phyloP scores from a whole-genome alignment of 495 filamentous ascomycete species.

The Bathelium albidoporum region DNA sequence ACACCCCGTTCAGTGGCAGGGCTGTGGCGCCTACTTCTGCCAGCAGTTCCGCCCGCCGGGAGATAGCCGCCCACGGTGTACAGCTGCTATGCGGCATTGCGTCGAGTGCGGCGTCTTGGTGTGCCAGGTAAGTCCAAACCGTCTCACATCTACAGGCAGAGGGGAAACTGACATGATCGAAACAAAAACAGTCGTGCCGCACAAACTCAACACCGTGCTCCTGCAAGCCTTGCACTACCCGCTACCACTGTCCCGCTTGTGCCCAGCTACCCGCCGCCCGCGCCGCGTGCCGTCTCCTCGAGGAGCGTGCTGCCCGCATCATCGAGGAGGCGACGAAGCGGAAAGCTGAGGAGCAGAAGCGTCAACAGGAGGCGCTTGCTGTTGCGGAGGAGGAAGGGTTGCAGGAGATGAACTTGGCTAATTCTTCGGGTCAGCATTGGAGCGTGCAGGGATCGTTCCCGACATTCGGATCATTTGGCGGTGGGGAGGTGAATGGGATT shows the following conservation, averaged over 20 bases:
- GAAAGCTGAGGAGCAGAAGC: not conserved
- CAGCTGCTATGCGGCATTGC: conserved; percentile 42
- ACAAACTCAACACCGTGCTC: not conserved
- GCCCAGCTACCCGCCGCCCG: not conserved
- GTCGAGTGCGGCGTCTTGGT: conserved; percentile 45
- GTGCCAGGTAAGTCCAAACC: conserved; percentile 40
- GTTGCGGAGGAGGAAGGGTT: not conserved
- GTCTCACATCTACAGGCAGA: not conserved
- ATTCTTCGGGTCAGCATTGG: too few relatives aligned
- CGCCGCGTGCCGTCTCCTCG: not conserved
- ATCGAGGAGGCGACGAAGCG: not conserved
- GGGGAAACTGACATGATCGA: not conserved
- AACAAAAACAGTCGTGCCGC: not conserved
- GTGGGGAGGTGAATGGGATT: not conserved
- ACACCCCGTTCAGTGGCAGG: conserved; percentile 41
- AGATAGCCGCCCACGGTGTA: conserved; percentile 42
- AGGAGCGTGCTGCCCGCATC: not conserved
- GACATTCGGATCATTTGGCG: not conserved
- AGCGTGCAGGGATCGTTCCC: too few relatives aligned
- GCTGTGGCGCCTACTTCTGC: conserved; percentile 50
- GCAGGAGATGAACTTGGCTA: not conserved
- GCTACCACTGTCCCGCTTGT: not conserved
- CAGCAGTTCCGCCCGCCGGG: conserved; percentile 40
- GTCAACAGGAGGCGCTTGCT: not conserved
- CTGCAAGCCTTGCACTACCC: not conserved